These are phyloP conservation scores for Pseudocercospora fuligena DNA, from an alignment of 2,329 filamentous ascomycete species.

Conservation along the genomic window DNA sequence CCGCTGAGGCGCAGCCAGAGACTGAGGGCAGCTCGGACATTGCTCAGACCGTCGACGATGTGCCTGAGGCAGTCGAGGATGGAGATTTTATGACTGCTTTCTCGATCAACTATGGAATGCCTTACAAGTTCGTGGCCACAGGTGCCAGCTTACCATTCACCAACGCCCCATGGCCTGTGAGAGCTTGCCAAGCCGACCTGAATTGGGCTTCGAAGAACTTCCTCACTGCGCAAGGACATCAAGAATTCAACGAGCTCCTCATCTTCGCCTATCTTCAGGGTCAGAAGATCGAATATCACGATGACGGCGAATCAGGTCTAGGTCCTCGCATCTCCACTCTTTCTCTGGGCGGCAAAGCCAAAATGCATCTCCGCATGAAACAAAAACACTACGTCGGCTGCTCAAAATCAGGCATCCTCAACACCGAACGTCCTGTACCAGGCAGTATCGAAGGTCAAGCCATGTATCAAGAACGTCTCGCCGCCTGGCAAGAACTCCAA, in stretches of 20 bases:
- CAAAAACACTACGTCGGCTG: constrained; percentile 50
- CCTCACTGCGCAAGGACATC: constrained; percentile 36
- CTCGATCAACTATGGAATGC: constrained; percentile 57
- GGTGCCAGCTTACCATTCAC: constrained; percentile 58
- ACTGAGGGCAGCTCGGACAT: neutral
- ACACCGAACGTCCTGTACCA: constrained; percentile 37
- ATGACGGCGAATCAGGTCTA: constrained; percentile 68
- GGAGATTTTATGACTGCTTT: constrained; percentile 42
- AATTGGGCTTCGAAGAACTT: constrained; percentile 59
- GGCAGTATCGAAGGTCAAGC: constrained; percentile 28
- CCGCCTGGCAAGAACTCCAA: constrained; percentile 40
- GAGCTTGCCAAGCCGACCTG: constrained; percentile 57
- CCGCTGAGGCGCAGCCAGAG: constrained; percentile 15
- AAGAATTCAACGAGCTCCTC: constrained; percentile 67
- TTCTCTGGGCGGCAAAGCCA: constrained; percentile 62
- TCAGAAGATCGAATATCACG: constrained; percentile 67
- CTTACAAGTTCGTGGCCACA: constrained; percentile 68
- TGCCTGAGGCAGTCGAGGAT: constrained; percentile 20
- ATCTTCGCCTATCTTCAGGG: constrained; percentile 66
- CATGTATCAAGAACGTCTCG: constrained; percentile 43
- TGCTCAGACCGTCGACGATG: neutral
- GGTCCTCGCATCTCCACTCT: constrained; percentile 67
- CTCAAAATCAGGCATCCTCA: constrained; percentile 41
- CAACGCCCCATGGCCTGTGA: constrained; percentile 53
- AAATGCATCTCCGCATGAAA: constrained; percentile 65